Evolutionary conservation across 2,329 filamentous ascomycete species (phyloP), one percentile per base, ranked within the genome.

Genomic region (Phaeosphaeria sp.): DNA sequence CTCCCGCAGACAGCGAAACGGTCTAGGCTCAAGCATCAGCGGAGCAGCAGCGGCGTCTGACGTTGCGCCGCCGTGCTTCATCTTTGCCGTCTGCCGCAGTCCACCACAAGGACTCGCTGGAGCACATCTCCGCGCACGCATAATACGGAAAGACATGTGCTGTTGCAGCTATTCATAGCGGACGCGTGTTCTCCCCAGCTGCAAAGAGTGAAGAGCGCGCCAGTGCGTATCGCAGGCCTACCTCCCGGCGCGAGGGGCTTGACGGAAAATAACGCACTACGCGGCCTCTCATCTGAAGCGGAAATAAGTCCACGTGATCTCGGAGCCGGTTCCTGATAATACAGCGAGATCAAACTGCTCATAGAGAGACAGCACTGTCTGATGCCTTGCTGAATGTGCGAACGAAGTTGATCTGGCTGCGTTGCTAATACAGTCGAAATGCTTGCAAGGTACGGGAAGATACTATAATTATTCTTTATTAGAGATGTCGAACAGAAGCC

Each of bases 21-120:
- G 56, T 55, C 61, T 60, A 44, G 55, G 55, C 58, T 36, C 30
- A 39, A n/a, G 36, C 36, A 11, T 39, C 36, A n/a, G 36, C 36
- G 13, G 36, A 44, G 21, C 21, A 21, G 1, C n/a, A 22, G 18
- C 21, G 21, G 42, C 42, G 42, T 44, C 5, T 21, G 21, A 21
- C 15, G 42, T n/a, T 44, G 42, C 42, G 42, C 42, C 42, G 42
- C 21, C 2, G 42, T 44, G 42, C 42, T 42, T 42, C 40, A 42
- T 42, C 40, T 20, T n/a, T n/a, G n/a, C n/a, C n/a, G n/a, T 18
- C 40, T 42, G 40, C 40, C 40, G 40, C 40, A 11, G 25, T 11
- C 25, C 30, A 36, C 30, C 6, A 13, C 6, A 6, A 36, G 11
- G 3, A 3, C 11, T 3, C 30, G 30, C 30, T 36, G 30, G 30